Evolutionary conservation across 805 yeast species (phyloP), one percentile per base, ranked within the genome.

Genomic region (Kregervanrija pseudodelftensis): DNA sequence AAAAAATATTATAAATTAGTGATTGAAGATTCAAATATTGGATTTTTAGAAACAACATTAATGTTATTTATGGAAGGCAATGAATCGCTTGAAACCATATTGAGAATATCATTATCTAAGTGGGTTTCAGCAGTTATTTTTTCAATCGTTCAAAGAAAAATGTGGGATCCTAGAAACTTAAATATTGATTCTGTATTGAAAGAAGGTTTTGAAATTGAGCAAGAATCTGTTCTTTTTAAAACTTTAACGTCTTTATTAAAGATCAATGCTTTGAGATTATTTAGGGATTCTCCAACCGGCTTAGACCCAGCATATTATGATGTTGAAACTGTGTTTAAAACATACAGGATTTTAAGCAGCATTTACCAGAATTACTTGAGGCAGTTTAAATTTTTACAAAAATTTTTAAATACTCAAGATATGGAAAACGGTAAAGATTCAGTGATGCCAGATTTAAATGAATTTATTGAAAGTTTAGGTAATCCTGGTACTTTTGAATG

Each of bases 21-120:
- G 37, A 58, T 70, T 60, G 54, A 52, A 30, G 38, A 47, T 44
- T 31, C 53, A 48, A 48, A 65, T 7, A 62, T 63, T 47, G 68
- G 70, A 10, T 59, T 61, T 11, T 65, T 72, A 44, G 60, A 63
- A 15, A 76, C 73, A 45, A 54, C 67, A 4, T 53, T 72, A 11
- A 49, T 65, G 31, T 49, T 72, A 10, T 72, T 59, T 41, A 68
- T 73, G 44, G 74, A 72, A 49, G 69, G 75, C 5, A 68, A 67
- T 43, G 74, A 72, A 45, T 67, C 78, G 0, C 60, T 73, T 8
- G 56, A 53, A 7, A 63, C 70, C 1, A 45, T 72, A 22, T 51
- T 66, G 14, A 60, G 50, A 32, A 15, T 59, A 12, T 34, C 48
- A 8, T 33, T 52, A 30, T 48, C 58, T 30, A 60, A 61, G 36